Percentiles rank a stretch among this genome's conserved stretches.
Evolutionary conservation across 441 rosid species (phyloP).

Genomic region (Syzygium syzygioides): DNA sequence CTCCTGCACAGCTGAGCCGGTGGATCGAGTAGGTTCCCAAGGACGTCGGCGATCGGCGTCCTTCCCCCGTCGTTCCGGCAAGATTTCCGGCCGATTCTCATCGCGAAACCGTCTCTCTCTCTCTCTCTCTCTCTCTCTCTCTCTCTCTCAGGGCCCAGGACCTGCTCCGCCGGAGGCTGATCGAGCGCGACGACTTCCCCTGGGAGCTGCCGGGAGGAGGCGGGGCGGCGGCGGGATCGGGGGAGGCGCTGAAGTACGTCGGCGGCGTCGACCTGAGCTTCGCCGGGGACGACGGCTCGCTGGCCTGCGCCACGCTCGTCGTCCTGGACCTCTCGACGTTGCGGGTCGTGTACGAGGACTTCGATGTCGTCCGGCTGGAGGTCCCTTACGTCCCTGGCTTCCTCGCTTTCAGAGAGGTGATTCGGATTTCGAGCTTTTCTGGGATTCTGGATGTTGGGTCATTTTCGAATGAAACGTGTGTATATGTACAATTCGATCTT

Average conservation of each 20-base stretch:
- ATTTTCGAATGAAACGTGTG: not conserved
- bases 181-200: conserved; percentile 51
- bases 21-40: not conserved
- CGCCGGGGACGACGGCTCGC: conserved; percentile 55
- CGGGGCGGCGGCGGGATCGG: not conserved
- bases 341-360: conserved; percentile 44
- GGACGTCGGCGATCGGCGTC: not conserved
- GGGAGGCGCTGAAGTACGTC: conserved; percentile 38
- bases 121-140: too few species aligned
- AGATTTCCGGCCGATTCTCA: not conserved
- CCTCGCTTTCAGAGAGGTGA: conserved; percentile 90
- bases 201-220: conserved; percentile 35
- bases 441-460: not conserved
- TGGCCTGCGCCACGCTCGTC: conserved; percentile 73
- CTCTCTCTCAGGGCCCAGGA: conserved; percentile 38
- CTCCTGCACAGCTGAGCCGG: not conserved
- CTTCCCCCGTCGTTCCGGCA: not conserved
- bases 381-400: conserved; percentile 81
- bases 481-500: not conserved
- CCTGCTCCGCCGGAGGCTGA: conserved; percentile 43
- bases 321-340: conserved; percentile 50
- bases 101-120: conserved; percentile 8
- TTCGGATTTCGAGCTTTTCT: not conserved
- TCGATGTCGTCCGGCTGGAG: conserved; percentile 31
- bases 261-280: conserved; percentile 91